Evolutionary conservation across 2,329 filamentous ascomycete genomes (phyloP).

Genomic region (Parascedosporium putredinis): DNA sequence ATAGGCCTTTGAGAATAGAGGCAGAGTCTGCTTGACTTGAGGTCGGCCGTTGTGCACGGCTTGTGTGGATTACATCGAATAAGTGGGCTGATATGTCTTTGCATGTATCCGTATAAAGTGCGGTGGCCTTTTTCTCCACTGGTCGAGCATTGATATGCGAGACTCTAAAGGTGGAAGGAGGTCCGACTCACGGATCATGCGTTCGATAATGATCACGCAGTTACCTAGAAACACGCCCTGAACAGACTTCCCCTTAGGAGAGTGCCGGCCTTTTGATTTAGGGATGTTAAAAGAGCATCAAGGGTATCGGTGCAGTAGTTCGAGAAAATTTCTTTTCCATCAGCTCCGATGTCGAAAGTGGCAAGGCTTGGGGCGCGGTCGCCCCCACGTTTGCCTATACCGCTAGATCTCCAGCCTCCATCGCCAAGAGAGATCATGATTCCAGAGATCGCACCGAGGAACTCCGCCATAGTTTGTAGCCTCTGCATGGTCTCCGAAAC

Average conservation of each 20-base stretch:
- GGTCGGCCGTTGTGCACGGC: slow-evolving; percentile 58
- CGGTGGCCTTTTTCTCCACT: slow-evolving; percentile 81
- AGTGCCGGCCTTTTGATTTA: slow-evolving; percentile 63
- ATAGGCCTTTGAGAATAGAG: slow-evolving; percentile 71
- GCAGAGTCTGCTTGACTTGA: slow-evolving; percentile 72
- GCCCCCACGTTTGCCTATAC: slow-evolving; percentile 21
- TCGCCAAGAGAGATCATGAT: slow-evolving; percentile 90
- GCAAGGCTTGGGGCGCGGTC: slow-evolving; percentile 56
- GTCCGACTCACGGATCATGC: slow-evolving; percentile 73
- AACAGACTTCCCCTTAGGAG: slow-evolving; percentile 68
- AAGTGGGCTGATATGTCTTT: slow-evolving; percentile 77
- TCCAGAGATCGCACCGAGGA: slow-evolving; percentile 74
- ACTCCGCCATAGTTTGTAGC: slow-evolving; percentile 76
- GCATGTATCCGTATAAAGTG: slow-evolving; percentile 77
- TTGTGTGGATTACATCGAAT: slow-evolving; percentile 88
- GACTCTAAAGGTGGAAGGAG: slow-evolving; percentile 60
- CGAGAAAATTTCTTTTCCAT: slow-evolving; percentile 77
- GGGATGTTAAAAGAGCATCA: slow-evolving; percentile 62
- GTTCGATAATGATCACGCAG: slow-evolving; percentile 71
- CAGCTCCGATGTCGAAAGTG: slow-evolving; percentile 79
- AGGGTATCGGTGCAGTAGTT: slow-evolving; percentile 87
- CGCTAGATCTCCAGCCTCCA: slow-evolving; percentile 67
- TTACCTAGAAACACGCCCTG: slow-evolving; percentile 89
- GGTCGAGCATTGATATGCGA: slow-evolving; percentile 58
- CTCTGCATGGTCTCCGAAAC: slow-evolving; percentile 79